Conservation (phyloP, 306 rosid species). For the cucumber (Cucumis sativus) region DNA sequence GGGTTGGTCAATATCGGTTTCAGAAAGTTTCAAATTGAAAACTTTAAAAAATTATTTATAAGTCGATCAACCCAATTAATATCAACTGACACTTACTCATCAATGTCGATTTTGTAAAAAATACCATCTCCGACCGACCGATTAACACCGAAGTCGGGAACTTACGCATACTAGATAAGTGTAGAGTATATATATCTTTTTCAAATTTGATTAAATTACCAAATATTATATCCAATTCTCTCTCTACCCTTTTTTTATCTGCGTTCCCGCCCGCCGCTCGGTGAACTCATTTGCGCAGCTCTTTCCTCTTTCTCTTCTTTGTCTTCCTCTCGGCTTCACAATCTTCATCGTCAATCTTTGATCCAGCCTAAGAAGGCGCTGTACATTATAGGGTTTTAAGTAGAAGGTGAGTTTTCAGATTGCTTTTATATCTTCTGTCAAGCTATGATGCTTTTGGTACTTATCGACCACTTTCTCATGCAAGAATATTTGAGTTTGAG, state of each 20-base stretch:
- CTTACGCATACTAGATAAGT: no score
- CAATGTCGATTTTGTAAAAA: no score
- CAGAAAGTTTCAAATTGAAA: no score
- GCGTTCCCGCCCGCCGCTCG: not conserved
- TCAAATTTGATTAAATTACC: no score
- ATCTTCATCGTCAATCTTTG: not conserved
- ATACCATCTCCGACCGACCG: no score
- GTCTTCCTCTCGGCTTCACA: not conserved
- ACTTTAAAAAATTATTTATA: no score
- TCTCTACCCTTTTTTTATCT: not conserved
- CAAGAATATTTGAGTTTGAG: not conserved
- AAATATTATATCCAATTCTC: no score
- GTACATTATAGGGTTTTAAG: not conserved
- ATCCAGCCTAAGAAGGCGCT: not conserved
- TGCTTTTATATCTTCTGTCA: not conserved
- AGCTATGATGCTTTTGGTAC: not conserved
- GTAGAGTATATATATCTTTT: no score
- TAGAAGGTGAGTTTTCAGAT: not conserved
- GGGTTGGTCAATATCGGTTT: no score
- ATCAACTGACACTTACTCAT: no score
- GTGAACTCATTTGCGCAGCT: not conserved
- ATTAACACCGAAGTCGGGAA: no score
- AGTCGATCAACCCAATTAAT: no score
- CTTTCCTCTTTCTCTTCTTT: not conserved
- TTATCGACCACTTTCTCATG: not conserved